Percentiles rank a stretch among this genome's conserved stretches.
phyloP scores from a whole-genome alignment of 2,329 filamentous ascomycete species.

The Zymoseptoria passerinii region DNA sequence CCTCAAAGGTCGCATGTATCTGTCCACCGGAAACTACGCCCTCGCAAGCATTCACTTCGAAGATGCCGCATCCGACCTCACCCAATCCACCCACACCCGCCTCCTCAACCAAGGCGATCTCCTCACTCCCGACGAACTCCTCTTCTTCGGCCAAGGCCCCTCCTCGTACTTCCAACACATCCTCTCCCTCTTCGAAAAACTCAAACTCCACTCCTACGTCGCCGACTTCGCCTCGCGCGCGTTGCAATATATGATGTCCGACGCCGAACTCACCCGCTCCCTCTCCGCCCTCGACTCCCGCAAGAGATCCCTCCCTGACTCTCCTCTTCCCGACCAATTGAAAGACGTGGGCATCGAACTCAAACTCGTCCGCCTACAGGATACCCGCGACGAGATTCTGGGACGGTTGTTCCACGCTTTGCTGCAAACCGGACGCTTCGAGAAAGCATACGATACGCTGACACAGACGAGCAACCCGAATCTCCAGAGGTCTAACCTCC shows the following conservation, averaged over 20 bases:
- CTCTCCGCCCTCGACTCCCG: conserved; percentile 21
- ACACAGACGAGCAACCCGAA: conserved; percentile 62
- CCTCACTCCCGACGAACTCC: conserved; percentile 66
- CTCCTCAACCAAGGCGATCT: conserved; percentile 44
- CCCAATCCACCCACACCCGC: conserved; percentile 1
- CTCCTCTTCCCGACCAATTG: conserved; percentile 21
- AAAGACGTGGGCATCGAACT: conserved; percentile 28
- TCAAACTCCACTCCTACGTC: conserved; percentile 69
- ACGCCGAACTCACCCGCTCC: conserved; percentile 13
- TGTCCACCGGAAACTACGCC: conserved; percentile 65
- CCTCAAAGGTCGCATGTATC: conserved; percentile 69
- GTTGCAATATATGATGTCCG: conserved; percentile 16
- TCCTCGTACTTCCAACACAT: conserved; percentile 83
- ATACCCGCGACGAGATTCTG: conserved; percentile 60
- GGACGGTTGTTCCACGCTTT: conserved; percentile 77
- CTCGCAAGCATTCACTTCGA: conserved; percentile 69
- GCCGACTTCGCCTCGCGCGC: conserved; percentile 64
- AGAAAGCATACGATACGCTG: conserved; percentile 73
- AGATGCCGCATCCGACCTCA: conserved; percentile 50
- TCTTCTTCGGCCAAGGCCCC: conserved; percentile 61
- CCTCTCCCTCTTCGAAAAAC: conserved; percentile 69
- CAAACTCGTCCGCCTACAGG: conserved; percentile 22
- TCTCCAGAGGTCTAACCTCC: conserved; percentile 59
- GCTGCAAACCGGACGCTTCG: conserved; percentile 68
- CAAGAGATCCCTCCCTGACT: conserved; percentile 23